Evolutionary conservation across 257 asterid genomes (phyloP), one percentile per base, ranked within the genome.

Genomic region (Solanum etuberosum): DNA sequence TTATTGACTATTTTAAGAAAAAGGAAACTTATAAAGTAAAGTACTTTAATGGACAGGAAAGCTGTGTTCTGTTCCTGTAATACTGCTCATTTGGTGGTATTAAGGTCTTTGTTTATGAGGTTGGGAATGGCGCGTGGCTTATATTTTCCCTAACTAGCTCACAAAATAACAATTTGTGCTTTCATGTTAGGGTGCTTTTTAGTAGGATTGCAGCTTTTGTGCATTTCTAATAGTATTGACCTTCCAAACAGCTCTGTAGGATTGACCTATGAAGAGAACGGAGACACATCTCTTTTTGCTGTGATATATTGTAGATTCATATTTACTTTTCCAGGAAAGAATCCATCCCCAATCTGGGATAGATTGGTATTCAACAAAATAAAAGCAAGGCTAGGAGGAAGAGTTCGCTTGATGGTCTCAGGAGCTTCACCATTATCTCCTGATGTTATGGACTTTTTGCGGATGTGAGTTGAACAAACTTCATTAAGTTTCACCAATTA

Each of bases 371-470:
- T 96, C 90, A 96, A 94, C 88, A 96, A 96, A 92, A 96, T 94
- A 91, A 96, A 95, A 91, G 94, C 91, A 77, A 95, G 89, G 88
- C 95, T 96, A 85, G 99, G 99, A 83, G 98, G 99, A 34, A 91
- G 98, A 73, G 98, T 96, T 70, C 96, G 98, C 70, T 94, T 91
- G 92, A 88, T 95, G 98, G 89, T 94, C 88, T 94, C 98, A 48
- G 99, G 98, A 90, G 98, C 99, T 91, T 96, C 99, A 38, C 98
- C 98, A 46, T 90, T 96, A 93, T 95, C 98, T 85, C 96, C 98
- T 85, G 98, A 96, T 87, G 95, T 96, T 74, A 89, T 94, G 98
- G 99, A 96, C 89, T 95, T 95, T 89, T 90, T 96, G 87, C 92
- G 94, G 92, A 97, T 95, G 99, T 96, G 93, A 93, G 98, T 92